Base-by-base conservation (phyloP, 768 basidiomycete genomes). In the Leucosporidium creatinivorum region DNA sequence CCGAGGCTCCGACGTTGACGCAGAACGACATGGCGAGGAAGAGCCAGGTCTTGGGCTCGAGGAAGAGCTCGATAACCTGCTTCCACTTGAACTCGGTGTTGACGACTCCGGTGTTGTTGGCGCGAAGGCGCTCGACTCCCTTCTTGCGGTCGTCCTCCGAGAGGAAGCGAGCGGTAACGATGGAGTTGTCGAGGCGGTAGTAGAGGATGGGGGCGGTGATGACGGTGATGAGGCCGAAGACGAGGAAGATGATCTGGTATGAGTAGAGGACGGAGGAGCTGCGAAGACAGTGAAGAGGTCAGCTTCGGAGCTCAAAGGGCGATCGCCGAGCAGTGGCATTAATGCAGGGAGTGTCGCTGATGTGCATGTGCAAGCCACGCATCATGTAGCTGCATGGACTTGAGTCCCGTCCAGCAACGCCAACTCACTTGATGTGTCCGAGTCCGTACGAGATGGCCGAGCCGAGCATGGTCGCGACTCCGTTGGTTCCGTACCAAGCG, bases 181-280 rank as follows among this genome's bases (percentile, higher is more conserved):
- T 72, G 10, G 48, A 47, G 68, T 74, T 69, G 60, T 73, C 67
- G 49, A 75, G 65, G 36, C 55, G 39, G 55, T 26, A 69, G 66
- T 58, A 73, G 65, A 68, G 58, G 59, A 65, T 12, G 47, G 69
- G 67, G 1, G 47, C 71, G 39, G 55, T 56, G 52, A 69, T 25
- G 31, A 73, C 39, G 26, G 73, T 73, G 39, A 73, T n/a, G 36
- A 68, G 56, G 15, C 71, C 73, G 31, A 61, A 54, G 26, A 66
- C 54, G 36, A 74, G 66, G 60, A 74, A 74, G 31, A 70, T 62
- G 61, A 73, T 66, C 28, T 74, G 73, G 57, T 75, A 74, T n/a
- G 31, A 33, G 50, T 72, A 48, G 13, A 72, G 65, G 23, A 13
- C 48, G 9, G 52, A 44, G 39, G 39, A 44, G 15, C 39, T 44